Conservation (phyloP, 495 filamentous ascomycete species). For the Tuber microsphaerosporum region DNA sequence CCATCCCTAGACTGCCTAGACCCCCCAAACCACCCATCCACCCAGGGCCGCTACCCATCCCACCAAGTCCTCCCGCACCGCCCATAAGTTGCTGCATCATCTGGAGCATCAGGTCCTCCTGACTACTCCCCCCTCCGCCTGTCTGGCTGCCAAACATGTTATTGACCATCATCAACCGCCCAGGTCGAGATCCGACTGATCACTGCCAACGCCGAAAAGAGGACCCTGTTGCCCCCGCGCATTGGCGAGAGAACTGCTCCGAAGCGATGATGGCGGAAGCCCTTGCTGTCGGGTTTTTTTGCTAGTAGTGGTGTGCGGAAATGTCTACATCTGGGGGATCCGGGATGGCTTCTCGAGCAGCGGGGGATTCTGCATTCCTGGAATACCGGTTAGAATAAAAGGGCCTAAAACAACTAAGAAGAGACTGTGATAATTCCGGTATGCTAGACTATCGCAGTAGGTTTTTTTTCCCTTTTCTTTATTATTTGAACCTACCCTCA, state of each 20-base stretch:
- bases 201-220: not conserved
- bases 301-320: slow-evolving; percentile 54
- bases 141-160: slow-evolving; percentile 16
- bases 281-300: slow-evolving; percentile 26
- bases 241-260: not conserved
- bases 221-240: not conserved
- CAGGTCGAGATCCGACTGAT: slow-evolving; percentile 22
- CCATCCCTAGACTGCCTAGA: slow-evolving; percentile 31
- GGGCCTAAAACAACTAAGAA: not conserved
- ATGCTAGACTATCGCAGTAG: not conserved
- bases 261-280: not conserved
- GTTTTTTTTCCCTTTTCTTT: not conserved
- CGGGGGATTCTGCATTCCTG: slow-evolving; percentile 5
- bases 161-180: slow-evolving; percentile 27
- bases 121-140: slow-evolving; percentile 7
- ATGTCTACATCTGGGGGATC: slow-evolving; percentile 74
- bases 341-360: slow-evolving; percentile 25
- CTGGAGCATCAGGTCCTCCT: slow-evolving; percentile 38
- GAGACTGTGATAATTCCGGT: not conserved
- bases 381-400: slow-evolving; percentile 7
- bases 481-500: slow-evolving; percentile 26
- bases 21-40: slow-evolving; percentile 24
- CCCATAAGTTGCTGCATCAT: slow-evolving; percentile 39
- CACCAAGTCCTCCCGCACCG: slow-evolving; percentile 19
- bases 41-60: slow-evolving; percentile 22